Evolutionary conservation across 306 rosid species (phyloP), one percentile per base, ranked within the genome.

Genomic region (Lupinus albus): DNA sequence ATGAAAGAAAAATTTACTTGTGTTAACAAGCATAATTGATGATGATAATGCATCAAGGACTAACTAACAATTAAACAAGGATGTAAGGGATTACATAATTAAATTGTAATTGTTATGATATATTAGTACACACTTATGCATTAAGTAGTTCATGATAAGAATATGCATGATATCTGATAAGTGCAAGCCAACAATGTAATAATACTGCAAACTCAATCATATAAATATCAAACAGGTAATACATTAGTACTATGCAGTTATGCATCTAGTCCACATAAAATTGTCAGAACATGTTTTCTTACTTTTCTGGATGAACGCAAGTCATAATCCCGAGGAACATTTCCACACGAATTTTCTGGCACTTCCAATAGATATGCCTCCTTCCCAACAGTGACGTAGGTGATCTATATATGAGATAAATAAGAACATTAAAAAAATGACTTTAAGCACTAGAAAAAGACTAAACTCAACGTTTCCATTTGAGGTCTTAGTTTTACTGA

Each of bases 361-460:
- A 93, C 89, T 82, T 93, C 99, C 85, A 90, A 80, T 54, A 90
- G 79, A 76, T 93, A 88, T 52, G 91, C 15, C 14, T 93, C 97
- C 76, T 90, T 93, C 72, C 94, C 97, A 66, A 90, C n/a, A 42
- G 81, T 78, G 63, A 88, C 96, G 25, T 86, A 88, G 62, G 82
- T 66, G 73, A 93, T 79, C 99, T 21, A 21, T 93, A 86, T n/a
- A 56, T 55, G 47, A 69, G 33, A 66, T 57, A 79, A 59, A 72
- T 32, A 60, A 65, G 18, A 64, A 16, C 44, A 74, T 47, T 48
- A 54, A 76, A 21, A 21, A 21, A 21, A 75, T 63, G 67, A 49
- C 47, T 16, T 18, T 39, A 62, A 30, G 61, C 41, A 18, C 47
- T 39, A 72, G 10, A 35, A 28, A 48, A 60, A 74, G 47, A 72